Base-by-base conservation (phyloP, 768 basidiomycete species). In the Hericium erinaceus region DNA sequence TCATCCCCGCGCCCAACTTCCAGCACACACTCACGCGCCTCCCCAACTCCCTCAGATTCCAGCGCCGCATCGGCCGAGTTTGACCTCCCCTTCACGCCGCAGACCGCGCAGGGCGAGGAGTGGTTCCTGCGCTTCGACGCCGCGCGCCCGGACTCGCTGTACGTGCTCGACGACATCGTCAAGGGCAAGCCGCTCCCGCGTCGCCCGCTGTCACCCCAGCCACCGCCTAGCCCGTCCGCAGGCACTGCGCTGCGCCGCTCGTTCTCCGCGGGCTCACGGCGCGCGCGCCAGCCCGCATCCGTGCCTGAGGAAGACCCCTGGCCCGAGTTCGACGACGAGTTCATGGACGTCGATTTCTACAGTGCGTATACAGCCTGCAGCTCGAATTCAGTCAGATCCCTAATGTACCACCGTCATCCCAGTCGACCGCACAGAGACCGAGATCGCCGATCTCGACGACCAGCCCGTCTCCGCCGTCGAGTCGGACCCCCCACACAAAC, bases 331-430 rank as follows among this genome's bases (percentile, higher is more conserved):
- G 68, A 58, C 52, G 74, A 67, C 13, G 72, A 77, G 53, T 52
- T 71, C 37, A 64, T 78, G 10, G 77, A 77, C 54, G 64, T 70
- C 3, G 78, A 76, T 58, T 76, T 78, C 55, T 66, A 66, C 61
- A 74, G 77, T 72, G 63, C 57, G 66, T 16, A n/a, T n/a, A 56
- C 15, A 51, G 39, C 13, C 57, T 22, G 22, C 9, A 20, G 15
- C n/a, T 22, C 15, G 9, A 39, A 4, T 37, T 22, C 15, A 10
- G 49, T 11, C 18, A 20, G 49, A 8, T 50, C 24, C 0, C 28
- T 46, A 15, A 46, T 10, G 28, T 8, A 33, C 4, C 28, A 8
- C 4, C 4, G 2, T 33, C 28, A 8, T 4, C 22, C 1, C 28
- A 33, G 28, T 33, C 28, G 28, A 33, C 28, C 5, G 28, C 5